Conservation (phyloP, 495 filamentous ascomycete species). For the Pseudotulostoma volvatum region DNA sequence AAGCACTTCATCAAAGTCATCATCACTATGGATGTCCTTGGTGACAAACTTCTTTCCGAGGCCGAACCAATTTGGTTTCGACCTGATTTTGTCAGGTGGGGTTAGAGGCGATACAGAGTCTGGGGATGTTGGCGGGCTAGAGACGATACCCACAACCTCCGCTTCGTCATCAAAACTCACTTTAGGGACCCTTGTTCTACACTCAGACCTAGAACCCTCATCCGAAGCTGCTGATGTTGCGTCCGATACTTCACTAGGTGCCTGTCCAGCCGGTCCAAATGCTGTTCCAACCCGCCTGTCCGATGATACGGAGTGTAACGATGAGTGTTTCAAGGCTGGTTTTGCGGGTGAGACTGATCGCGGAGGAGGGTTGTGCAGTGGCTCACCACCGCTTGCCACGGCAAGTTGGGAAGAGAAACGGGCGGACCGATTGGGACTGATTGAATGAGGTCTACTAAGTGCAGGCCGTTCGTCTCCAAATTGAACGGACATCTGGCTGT, state of each 20-base stretch:
- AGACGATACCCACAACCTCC: slow-evolving; percentile 43
- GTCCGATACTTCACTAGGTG: slow-evolving; percentile 43
- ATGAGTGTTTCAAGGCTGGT: slow-evolving; percentile 62
- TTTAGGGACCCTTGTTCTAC: slow-evolving; percentile 51
- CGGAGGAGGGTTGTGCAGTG: slow-evolving; percentile 57
- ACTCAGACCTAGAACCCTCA: slow-evolving; percentile 30
- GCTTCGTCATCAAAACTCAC: slow-evolving; percentile 79
- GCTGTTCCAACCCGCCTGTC: slow-evolving; percentile 14
- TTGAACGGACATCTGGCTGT: slow-evolving; percentile 4
- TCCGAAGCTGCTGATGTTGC: slow-evolving; percentile 42
- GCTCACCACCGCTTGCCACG: slow-evolving; percentile 30
- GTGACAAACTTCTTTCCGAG: slow-evolving; percentile 27
- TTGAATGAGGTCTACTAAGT: slow-evolving; percentile 22
- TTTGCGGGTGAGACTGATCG: slow-evolving; percentile 74
- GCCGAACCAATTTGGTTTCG: slow-evolving; percentile 38
- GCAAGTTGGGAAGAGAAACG: slow-evolving; percentile 51
- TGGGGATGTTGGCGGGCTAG: slow-evolving; percentile 31
- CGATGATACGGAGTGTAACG: slow-evolving; percentile 34
- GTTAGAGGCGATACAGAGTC: slow-evolving; percentile 34
- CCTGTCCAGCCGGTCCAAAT: slow-evolving; percentile 19
- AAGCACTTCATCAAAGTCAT: slow-evolving; percentile 50
- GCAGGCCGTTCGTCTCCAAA: background rate
- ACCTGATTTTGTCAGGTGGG: slow-evolving; percentile 26
- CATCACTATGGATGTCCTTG: slow-evolving; percentile 21
- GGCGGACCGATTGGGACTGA: slow-evolving; percentile 50